phyloP scores from a whole-genome alignment of 2,329 filamentous ascomycete genomes.

The Paecilomyces dactylethromorphus region DNA sequence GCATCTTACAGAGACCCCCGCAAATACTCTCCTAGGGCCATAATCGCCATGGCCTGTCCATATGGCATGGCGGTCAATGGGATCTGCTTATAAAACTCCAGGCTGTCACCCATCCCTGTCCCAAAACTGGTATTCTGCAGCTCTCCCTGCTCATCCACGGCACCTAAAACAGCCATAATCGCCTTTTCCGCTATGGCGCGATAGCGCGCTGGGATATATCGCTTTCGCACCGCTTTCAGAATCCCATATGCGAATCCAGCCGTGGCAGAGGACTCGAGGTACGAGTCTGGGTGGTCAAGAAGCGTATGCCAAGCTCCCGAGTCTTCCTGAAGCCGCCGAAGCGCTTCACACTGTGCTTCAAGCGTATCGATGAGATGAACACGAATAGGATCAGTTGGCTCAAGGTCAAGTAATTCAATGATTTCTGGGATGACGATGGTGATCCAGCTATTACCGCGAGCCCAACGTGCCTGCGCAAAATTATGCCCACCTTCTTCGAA shows the following conservation, averaged over 20 bases:
- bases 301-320: conserved; percentile 70
- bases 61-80: conserved; percentile 75
- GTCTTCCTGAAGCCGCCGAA: conserved; percentile 53
- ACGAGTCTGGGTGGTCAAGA: conserved; percentile 65
- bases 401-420: conserved; percentile 63
- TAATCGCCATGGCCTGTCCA: conserved; percentile 78
- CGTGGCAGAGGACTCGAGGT: conserved; percentile 69
- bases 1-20: conserved; percentile 49
- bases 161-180: conserved; percentile 58
- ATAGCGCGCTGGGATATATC: conserved; percentile 60
- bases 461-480: conserved; percentile 51
- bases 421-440: conserved; percentile 81
- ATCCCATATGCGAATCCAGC: conserved; percentile 77
- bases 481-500: conserved; percentile 61
- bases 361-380: conserved; percentile 48
- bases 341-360: conserved; percentile 61
- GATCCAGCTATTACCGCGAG: conserved; percentile 58
- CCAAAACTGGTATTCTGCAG: conserved; percentile 70
- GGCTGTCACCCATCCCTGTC: conserved; percentile 65
- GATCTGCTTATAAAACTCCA: conserved; percentile 74
- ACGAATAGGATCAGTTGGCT: conserved; percentile 54
- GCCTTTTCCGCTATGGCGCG: conserved; percentile 58
- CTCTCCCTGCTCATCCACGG: conserved; percentile 62
- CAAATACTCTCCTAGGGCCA: conserved; percentile 69
- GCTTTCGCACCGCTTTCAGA: conserved; percentile 64